These are phyloP conservation scores for Tricholoma matsutake DNA, from an alignment of 768 basidiomycete species.

Conservation along the genomic window DNA sequence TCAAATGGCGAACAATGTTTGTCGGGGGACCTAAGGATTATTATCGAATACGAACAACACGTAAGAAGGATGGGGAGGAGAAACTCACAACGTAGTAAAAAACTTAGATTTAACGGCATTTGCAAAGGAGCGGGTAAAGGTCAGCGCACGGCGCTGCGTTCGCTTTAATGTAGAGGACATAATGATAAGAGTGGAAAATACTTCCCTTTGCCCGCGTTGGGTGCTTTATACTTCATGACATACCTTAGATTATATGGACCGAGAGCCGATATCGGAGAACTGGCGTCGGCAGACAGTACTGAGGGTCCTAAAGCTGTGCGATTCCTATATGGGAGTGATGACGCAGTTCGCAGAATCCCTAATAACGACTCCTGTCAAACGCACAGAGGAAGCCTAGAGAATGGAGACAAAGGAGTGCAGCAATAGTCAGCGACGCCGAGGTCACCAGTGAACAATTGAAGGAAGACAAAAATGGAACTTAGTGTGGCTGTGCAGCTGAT, in stretches of 20 bases:
- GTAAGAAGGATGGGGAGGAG: not conserved
- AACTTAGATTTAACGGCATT: conserved; percentile 40
- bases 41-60: not conserved
- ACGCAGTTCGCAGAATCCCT: not conserved
- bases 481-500: not conserved
- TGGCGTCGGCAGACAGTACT: conserved; percentile 12
- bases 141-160: conserved; percentile 45
- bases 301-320: conserved; percentile 11
- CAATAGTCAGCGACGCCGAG: not conserved
- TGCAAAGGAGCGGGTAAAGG: conserved; percentile 49
- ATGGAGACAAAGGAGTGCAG: conserved; percentile 10
- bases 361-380: conserved; percentile 6
- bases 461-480: not conserved
- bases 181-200: conserved; percentile 3
- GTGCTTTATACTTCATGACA: conserved; percentile 17
- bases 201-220: conserved; percentile 1
- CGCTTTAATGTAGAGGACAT: conserved; percentile 37
- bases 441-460: not conserved
- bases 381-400: not conserved
- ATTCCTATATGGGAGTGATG: not conserved
- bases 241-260: conserved; percentile 9
- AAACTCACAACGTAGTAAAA: conserved; percentile 26
- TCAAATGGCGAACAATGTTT: conserved; percentile 12
- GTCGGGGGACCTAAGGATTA: conserved; percentile 10
- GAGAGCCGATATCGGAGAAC: conserved; percentile 15